Percentiles rank a stretch among this genome's conserved stretches.
phyloP scores from a whole-genome alignment of 202 grass and related monocot genomes.

The Digitaria exilis region DNA sequence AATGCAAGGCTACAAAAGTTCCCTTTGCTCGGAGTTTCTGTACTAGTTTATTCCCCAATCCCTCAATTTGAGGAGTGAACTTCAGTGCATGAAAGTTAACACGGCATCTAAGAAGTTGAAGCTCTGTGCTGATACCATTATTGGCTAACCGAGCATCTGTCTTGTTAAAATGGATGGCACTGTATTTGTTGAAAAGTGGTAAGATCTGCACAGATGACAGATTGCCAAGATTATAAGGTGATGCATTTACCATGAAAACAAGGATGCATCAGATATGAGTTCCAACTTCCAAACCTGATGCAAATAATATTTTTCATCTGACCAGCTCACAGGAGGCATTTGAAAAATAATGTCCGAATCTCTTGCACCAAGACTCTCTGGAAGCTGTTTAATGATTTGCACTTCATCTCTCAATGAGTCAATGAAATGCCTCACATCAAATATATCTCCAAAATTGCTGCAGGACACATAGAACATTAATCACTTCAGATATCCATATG shows the following conservation, averaged over 20 bases:
- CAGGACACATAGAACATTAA: conserved; percentile 24
- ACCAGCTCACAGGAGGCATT: conserved; percentile 94
- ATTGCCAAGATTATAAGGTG: conserved; percentile 19
- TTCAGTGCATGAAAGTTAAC: conserved; percentile 89
- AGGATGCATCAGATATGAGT: conserved; percentile 11
- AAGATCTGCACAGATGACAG: conserved; percentile 71
- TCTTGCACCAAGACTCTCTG: conserved; percentile 50
- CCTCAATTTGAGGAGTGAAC: conserved; percentile 85
- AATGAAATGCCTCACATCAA: conserved; percentile 92
- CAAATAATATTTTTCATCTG: conserved; percentile 97
- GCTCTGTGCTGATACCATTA: conserved; percentile 69
- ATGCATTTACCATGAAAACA: conserved; percentile 16
- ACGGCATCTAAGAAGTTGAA: conserved; percentile 90
- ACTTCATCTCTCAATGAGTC: conserved; percentile 84
- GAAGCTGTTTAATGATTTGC: conserved; percentile 72
- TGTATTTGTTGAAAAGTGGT: conserved; percentile 88
- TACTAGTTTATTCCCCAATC: conserved; percentile 73
- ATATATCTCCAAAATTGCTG: conserved; percentile 93
- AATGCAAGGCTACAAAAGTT: conserved; percentile 86
- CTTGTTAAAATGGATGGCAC: conserved; percentile 91
- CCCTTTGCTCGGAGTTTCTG: conserved; percentile 61
- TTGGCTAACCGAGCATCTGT: conserved; percentile 97
- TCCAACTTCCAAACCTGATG: conserved; percentile 73
- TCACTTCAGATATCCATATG: conserved; percentile 31
- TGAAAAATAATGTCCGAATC: conserved; percentile 44